These are phyloP conservation scores for Taxawa tesnikishii DNA, from an alignment of 2,329 filamentous ascomycete species.

Conservation along the genomic window DNA sequence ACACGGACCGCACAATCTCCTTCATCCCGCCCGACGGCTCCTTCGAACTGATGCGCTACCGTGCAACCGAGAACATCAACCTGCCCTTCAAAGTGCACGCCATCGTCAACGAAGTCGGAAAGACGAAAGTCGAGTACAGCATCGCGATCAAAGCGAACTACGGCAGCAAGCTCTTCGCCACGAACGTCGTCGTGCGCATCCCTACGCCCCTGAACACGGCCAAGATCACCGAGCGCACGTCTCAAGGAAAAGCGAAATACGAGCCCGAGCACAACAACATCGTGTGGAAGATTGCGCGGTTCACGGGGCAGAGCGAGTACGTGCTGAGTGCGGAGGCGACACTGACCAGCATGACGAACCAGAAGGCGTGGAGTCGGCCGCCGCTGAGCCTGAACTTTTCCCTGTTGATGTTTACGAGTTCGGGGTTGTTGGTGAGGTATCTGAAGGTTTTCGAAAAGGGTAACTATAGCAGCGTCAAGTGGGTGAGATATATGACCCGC, in stretches of 20 bases:
- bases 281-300: conserved; percentile 97
- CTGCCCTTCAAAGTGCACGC: conserved; percentile 97
- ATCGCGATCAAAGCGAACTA: conserved; percentile 97
- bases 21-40: conserved; percentile 96
- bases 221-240: conserved; percentile 81
- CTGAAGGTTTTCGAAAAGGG: conserved; percentile 99
- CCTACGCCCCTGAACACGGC: conserved; percentile 95
- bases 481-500: conserved; percentile 98
- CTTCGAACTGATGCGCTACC: conserved; percentile 97
- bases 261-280: conserved; percentile 97
- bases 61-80: conserved; percentile 96
- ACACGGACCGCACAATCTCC: conserved; percentile 90
- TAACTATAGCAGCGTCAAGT: conserved; percentile 97
- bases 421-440: conserved; percentile 81
- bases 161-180: conserved; percentile 88
- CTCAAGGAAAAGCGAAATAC: conserved; percentile 95
- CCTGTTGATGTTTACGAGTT: conserved; percentile 95
- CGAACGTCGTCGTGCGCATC: conserved; percentile 87
- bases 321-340: conserved; percentile 89
- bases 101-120: conserved; percentile 94
- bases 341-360: conserved; percentile 92
- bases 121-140: conserved; percentile 96
- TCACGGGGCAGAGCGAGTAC: conserved; percentile 94
- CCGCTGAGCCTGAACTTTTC: conserved; percentile 87
- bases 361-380: conserved; percentile 91